phyloP scores from a whole-genome alignment of 208 protist genomes.

The Trypanosoma grayi region DNA sequence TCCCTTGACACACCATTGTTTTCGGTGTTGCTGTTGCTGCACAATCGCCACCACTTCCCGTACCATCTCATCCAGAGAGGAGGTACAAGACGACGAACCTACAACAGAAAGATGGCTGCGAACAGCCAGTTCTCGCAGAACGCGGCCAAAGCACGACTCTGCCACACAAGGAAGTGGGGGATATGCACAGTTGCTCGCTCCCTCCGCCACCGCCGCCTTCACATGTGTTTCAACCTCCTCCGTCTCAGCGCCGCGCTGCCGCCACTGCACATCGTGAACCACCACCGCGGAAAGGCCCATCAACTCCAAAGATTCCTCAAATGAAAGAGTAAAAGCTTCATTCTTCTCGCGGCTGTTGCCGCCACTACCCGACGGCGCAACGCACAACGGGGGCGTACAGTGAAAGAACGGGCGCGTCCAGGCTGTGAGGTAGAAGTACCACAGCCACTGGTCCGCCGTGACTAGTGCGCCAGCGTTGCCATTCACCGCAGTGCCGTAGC shows the following conservation, averaged over 20 bases:
- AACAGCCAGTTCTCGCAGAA: slow-evolving; percentile 14
- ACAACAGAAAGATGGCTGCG: slow-evolving; percentile 1
- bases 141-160: slow-evolving; percentile 19
- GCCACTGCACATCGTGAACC: background rate
- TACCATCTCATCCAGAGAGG: slow-evolving; percentile 8
- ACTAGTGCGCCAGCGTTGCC: background rate
- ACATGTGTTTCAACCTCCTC: background rate
- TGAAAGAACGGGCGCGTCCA: slow-evolving; percentile 20
- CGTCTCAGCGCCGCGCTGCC: too few species aligned
- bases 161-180: slow-evolving; percentile 22
- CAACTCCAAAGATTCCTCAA: slow-evolving; percentile 7
- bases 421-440: slow-evolving; percentile 25
- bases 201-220: background rate
- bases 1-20: background rate
- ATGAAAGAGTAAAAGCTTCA: background rate
- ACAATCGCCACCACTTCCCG: slow-evolving; percentile 1
- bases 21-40: background rate
- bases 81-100: slow-evolving; percentile 1
- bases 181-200: background rate
- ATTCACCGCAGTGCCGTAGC: background rate
- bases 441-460: slow-evolving; percentile 19
- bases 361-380: background rate
- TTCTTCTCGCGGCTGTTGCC: background rate
- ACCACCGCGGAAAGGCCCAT: background rate
- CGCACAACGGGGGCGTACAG: background rate